Evolutionary conservation across 2,329 filamentous ascomycete genomes (phyloP), one percentile per base, ranked within the genome.

Genomic region (Aspergillus jensenii): DNA sequence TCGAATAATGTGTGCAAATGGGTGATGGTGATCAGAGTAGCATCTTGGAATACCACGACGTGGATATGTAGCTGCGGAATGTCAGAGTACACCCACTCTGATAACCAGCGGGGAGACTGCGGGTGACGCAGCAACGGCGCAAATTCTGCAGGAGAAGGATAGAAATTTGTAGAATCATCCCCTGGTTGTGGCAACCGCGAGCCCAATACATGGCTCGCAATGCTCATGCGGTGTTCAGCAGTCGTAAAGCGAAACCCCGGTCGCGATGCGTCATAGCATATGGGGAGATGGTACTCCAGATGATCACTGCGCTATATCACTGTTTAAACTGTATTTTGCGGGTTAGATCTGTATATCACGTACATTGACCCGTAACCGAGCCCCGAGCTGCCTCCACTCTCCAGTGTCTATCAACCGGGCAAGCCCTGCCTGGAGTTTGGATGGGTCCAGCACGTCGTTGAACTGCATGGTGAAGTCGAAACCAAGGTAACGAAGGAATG

Each of bases 1-100:
- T 84, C 82, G 57, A 78, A 76, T 6, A 82, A 65, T 0, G 76
- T 77, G 64, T 85, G 83, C 2, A 78, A 76, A 69, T 75, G 82
- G 2, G 70, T 69, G 0, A 84, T 60, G 0, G 74, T 72, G 2
- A 85, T 69, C 0, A 84, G 65, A 0, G 82, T 85, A 0, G 79
- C 78, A 56, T 85, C 78, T 3, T 62, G 65, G 63, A 85, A 84
- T 0, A 76, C 75, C 3, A 77, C 75, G 43, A 84, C 70, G 59
- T 82, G 79, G 4, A 84, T 67, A 4, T 74, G 74, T 4, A 84
- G 64, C 62, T 79, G 78, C 0, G 81, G 81, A 17, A 63, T 67
- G 63, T 83, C 80, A 4, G 65, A 59, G 44, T 67, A 64, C 12
- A 80, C 48, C 58, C 77, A 80, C 55, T 82, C 79, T 1, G 72